Percentiles rank a stretch among this genome's conserved stretches.
Evolutionary conservation across 179 eudicot species (phyloP).

Genomic region (Patellifolia procumbens): DNA sequence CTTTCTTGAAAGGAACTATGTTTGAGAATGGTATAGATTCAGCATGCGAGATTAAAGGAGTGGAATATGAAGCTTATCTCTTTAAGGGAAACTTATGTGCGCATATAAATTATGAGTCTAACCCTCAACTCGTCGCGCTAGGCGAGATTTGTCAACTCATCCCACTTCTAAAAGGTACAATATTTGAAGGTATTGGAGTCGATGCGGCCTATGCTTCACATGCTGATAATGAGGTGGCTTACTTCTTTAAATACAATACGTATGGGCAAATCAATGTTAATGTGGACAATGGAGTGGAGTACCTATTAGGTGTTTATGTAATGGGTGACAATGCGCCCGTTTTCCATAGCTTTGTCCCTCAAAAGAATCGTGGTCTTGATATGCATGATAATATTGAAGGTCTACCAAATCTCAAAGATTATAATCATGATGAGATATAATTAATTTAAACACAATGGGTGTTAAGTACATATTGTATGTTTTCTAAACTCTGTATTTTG

Average conservation of each 20-base stretch:
- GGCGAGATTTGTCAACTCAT: background rate
- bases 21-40: slow-evolving; percentile 6
- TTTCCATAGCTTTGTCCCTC: slow-evolving; percentile 5
- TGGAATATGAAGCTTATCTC: slow-evolving; percentile 13
- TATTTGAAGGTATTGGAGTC: background rate
- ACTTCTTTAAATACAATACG: background rate
- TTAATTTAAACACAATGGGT: background rate
- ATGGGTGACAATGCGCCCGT: slow-evolving; percentile 2
- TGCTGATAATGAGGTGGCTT: background rate
- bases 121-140: background rate
- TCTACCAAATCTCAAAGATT: background rate
- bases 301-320: background rate
- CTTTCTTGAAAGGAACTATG: background rate
- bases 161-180: background rate
- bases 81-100: slow-evolving; percentile 4
- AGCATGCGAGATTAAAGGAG: background rate
- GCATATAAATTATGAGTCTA: background rate
- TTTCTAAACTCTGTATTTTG: too few species aligned
- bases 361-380: background rate
- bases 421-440: background rate
- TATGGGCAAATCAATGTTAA: background rate
- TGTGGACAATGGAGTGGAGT: background rate
- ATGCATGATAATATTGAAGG: background rate
- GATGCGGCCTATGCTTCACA: background rate
- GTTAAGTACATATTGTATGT: too few species aligned